Evolutionary conservation across 2,329 filamentous ascomycete genomes (phyloP).

Genomic region (Colletotrichum truncatum): DNA sequence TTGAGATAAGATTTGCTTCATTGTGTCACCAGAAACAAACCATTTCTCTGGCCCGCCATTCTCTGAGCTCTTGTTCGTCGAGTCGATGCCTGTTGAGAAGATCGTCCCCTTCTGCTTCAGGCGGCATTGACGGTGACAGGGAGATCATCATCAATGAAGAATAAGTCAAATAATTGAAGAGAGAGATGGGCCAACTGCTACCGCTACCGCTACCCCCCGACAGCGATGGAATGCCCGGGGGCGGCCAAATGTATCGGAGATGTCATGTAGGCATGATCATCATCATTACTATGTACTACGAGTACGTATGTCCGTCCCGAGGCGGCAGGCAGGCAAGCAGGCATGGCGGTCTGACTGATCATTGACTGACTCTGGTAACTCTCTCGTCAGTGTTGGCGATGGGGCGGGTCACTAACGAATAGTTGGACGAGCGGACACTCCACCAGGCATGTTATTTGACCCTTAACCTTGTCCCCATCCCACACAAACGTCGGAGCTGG

Average conservation of each 20-base stretch:
- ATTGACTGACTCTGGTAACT: neutral
- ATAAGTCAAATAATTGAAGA: no score
- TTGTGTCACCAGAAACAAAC: neutral
- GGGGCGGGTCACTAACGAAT: neutral
- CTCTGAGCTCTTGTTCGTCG: neutral
- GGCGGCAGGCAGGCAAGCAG: neutral
- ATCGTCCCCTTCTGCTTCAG: neutral
- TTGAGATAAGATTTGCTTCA: slow-evolving; percentile 1
- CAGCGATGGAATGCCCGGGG: neutral
- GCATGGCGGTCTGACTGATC: slow-evolving; percentile 1
- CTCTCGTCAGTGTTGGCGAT: neutral
- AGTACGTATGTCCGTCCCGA: no score
- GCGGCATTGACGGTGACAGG: neutral
- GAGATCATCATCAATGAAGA: neutral
- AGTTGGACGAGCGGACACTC: slow-evolving; percentile 7
- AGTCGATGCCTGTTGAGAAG: neutral
- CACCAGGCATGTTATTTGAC: neutral
- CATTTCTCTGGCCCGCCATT: neutral
- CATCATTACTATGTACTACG: neutral
- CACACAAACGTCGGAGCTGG: neutral
- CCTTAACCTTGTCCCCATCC: slow-evolving; percentile 5
- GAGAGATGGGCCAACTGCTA: no score
- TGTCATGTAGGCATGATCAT: slow-evolving; percentile 7
- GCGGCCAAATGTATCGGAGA: slow-evolving; percentile 5
- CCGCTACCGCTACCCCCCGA: neutral